A percentile compares a stretch with the other conserved stretches of the same genome.
These are phyloP conservation scores for Cucumis cinereus DNA, from an alignment of 306 rosid species.

Conservation along the genomic window DNA sequence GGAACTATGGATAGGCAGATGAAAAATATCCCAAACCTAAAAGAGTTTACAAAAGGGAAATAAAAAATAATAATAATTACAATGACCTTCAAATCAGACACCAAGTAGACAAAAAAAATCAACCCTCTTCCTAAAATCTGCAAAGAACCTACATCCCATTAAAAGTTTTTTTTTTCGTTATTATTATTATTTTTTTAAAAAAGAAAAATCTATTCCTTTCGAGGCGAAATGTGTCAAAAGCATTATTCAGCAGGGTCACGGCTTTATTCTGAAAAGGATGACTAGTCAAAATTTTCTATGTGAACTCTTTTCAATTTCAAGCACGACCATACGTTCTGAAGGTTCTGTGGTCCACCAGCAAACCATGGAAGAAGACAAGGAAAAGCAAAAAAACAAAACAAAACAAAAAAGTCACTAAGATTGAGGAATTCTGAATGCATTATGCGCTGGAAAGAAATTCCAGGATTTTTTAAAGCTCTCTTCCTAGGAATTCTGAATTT, in stretches of 20 bases:
- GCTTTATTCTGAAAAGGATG: not conserved
- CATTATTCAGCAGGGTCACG: not conserved
- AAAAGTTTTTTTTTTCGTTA: not conserved
- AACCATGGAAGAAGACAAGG: not conserved
- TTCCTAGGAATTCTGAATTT: not conserved
- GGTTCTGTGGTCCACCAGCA: not conserved
- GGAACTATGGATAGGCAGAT: not conserved
- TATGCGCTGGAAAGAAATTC: not conserved
- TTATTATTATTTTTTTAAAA: too few relatives aligned
- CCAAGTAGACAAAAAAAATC: not conserved
- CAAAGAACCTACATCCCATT: not conserved
- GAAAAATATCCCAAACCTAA: not conserved
- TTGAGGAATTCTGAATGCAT: not conserved
- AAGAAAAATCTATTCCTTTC: not conserved
- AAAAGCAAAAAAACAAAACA: not conserved
- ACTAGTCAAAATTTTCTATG: not conserved
- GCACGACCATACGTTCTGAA: not conserved
- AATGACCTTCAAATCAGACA: not conserved
- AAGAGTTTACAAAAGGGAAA: not conserved
- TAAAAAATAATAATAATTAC: not conserved
- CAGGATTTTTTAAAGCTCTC: not conserved
- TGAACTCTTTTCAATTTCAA: constrained; percentile 2
- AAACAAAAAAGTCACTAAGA: not conserved
- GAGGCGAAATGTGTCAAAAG: not conserved
- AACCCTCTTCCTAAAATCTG: not conserved